Base-by-base conservation (phyloP, 2,329 filamentous ascomycete genomes). In the Ciborinia camelliae region DNA sequence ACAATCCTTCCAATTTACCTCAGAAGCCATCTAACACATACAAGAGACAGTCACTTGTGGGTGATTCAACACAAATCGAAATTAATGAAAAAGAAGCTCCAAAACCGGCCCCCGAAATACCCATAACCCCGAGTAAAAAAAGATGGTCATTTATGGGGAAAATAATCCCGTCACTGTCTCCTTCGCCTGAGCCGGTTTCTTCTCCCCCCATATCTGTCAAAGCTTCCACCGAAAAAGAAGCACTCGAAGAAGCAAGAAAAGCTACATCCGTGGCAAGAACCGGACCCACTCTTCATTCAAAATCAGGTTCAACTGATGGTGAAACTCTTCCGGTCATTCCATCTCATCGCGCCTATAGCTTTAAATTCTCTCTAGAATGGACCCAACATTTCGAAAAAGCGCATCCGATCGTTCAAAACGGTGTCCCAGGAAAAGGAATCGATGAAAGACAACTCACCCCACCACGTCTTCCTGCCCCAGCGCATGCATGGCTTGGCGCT, bases 291-390 rank as follows among this genome's bases (percentile, higher is more conserved):
- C 73, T 81, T 1, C 75, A 79, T 15, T 81, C 81, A 2, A 83
- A 85, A 62, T 77, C 77, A 18, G 84, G 82, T 35, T 85, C 83
- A 20, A 85, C 84, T 7, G 80, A 82, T 2, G 86, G 84, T 10
- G 79, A 82, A 1, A 84, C 84, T 0, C 77, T 82, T 7, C 69
- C 77, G 84, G 73, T 77, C 82, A 74, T 79, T 82, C 68, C 68
- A 3, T 69, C 64, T 12, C 70, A 75, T 57, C 72, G 73, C n/a
- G 69, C 71, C 15, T 91, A 85, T 72, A 82, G 86, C 66, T 93
- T 93, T 80, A 90, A 88, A 67, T 93, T 93, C 72, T 86, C 88
- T 12, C 81, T 92, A 2, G 87, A 89, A 66, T 89, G 85, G 81
- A 81, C 86, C 48, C 77, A 82, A 57, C 73, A 74, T 60, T 83